Conservation (phyloP, 148 eudicot species). For the Amaranthus cruentus region DNA sequence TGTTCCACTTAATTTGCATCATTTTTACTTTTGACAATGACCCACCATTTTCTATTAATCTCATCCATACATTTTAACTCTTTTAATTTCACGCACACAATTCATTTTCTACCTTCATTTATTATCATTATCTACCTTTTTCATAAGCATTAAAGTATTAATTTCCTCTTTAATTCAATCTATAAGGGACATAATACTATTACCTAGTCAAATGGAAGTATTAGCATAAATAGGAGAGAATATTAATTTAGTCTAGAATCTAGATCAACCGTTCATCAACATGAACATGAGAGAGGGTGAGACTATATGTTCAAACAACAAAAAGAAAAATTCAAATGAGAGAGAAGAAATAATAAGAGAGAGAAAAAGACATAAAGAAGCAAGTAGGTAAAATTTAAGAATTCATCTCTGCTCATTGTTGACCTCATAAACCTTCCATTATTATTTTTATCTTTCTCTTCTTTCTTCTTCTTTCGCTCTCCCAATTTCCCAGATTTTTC, state of each 20-base stretch:
- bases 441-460: not conserved
- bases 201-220: no score
- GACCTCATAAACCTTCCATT: slow-evolving; percentile 18
- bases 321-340: not conserved
- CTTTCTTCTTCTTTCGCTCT: not conserved
- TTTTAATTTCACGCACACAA: no score
- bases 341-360: not conserved
- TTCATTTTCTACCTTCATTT: no score
- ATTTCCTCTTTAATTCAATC: no score
- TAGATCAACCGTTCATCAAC: slow-evolving; percentile 17
- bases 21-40: no score
- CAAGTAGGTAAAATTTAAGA: slow-evolving; percentile 19
- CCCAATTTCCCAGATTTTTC: slow-evolving; percentile 6
- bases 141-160: no score
- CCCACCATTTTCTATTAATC: no score
- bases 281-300: slow-evolving; percentile 11
- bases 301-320: slow-evolving; percentile 13
- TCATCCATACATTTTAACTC: no score
- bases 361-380: slow-evolving; percentile 2
- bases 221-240: no score
- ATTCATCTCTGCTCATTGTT: slow-evolving; percentile 24
- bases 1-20: no score
- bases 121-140: no score
- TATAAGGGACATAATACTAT: no score
- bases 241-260: slow-evolving; percentile 2